These are phyloP conservation scores for Dovyalis caffra DNA, from an alignment of 345 rosid species.

Conservation along the genomic window DNA sequence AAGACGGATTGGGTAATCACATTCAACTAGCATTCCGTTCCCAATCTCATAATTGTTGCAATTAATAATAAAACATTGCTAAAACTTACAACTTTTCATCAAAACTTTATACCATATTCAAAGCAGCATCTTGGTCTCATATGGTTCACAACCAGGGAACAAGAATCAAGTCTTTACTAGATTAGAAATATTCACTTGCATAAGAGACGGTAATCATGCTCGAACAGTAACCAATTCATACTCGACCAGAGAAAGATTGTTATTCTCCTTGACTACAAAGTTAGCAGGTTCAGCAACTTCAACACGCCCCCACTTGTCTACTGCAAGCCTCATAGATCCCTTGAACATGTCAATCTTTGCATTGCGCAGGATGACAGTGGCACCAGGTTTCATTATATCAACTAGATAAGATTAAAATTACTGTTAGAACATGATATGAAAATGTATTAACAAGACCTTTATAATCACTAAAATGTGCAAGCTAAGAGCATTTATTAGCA, in stretches of 20 bases:
- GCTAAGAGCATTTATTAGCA: not conserved
- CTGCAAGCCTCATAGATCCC: constrained; percentile 96
- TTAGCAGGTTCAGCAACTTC: constrained; percentile 73
- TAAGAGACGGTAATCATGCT: constrained; percentile 31
- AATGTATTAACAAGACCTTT: not conserved
- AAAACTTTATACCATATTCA: constrained; percentile 15
- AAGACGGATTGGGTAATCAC: not conserved
- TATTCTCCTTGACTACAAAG: constrained; percentile 59
- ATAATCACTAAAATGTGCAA: no score
- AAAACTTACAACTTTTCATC: constrained; percentile 14
- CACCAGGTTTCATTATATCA: constrained; percentile 64
- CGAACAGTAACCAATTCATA: constrained; percentile 82
- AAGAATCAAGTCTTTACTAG: constrained; percentile 23
- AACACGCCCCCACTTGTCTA: constrained; percentile 94
- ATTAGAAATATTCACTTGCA: constrained; percentile 34
- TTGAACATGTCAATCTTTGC: constrained; percentile 98
- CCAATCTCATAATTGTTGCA: constrained; percentile 5
- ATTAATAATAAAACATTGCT: not conserved
- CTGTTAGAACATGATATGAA: not conserved
- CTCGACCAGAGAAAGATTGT: constrained; percentile 86
- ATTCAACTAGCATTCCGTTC: constrained; percentile 2
- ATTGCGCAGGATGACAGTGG: constrained; percentile 73
- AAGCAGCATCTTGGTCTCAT: constrained; percentile 11
- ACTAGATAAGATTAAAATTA: constrained; percentile 38
- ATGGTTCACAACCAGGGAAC: constrained; percentile 16